phyloP scores from a whole-genome alignment of 2,329 filamentous ascomycete genomes.

The Grosmannia huntii region DNA sequence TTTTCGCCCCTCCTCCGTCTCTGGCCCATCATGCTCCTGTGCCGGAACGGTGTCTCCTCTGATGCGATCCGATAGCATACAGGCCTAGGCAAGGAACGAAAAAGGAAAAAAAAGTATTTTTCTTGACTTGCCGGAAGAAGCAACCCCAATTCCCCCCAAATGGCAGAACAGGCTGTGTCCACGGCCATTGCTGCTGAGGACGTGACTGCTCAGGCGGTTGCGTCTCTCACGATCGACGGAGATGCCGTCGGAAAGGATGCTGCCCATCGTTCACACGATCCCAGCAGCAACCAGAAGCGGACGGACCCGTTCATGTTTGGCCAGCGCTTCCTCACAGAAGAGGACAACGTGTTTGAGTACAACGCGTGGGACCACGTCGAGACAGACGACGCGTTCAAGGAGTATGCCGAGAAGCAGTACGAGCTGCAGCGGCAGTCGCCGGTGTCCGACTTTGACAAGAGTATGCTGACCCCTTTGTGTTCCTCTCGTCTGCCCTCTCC shows the following conservation, averaged over 20 bases:
- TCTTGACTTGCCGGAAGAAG: too few species aligned
- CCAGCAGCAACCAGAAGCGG: constrained; percentile 65
- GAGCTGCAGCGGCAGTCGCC: constrained; percentile 72
- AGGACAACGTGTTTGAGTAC: constrained; percentile 89
- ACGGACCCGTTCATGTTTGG: constrained; percentile 94
- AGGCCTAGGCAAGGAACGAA: not conserved
- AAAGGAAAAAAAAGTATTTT: not conserved
- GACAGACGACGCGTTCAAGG: constrained; percentile 76
- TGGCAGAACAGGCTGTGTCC: constrained; percentile 5
- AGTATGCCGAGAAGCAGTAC: constrained; percentile 76
- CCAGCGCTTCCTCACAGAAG: constrained; percentile 68
- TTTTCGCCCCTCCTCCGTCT: not conserved
- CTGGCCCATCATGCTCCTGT: constrained; percentile 10
- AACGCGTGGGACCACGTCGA: constrained; percentile 99
- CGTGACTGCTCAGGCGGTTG: constrained; percentile 4
- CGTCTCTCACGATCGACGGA: constrained; percentile 8
- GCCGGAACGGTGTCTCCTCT: constrained; percentile 5
- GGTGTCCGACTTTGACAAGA: constrained; percentile 86
- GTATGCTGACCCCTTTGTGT: constrained; percentile 31
- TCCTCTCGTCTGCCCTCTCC: not conserved
- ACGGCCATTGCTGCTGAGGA: constrained; percentile 3
- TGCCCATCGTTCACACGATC: constrained; percentile 47
- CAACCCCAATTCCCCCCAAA: too few species aligned
- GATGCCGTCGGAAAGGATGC: not conserved
- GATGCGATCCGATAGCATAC: constrained; percentile 9